These are phyloP conservation scores for Stellera chamaejasme DNA, from an alignment of 345 rosid species.

Conservation along the genomic window DNA sequence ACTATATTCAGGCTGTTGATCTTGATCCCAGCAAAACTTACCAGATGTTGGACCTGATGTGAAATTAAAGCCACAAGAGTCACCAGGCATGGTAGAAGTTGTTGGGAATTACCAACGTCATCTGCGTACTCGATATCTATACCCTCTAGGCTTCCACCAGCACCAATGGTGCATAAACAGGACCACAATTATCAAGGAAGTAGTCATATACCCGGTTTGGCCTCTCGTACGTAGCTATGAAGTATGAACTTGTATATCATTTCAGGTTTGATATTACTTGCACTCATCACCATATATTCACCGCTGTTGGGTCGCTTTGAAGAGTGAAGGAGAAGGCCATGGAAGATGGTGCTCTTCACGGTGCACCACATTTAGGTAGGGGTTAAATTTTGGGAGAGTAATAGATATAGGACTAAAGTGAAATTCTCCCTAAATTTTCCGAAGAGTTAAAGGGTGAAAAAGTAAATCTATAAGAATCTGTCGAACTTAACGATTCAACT, in stretches of 20 bases:
- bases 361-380: too few species aligned
- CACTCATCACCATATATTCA: too few species aligned
- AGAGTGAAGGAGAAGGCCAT: too few species aligned
- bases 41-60: constrained; percentile 63
- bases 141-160: constrained; percentile 69
- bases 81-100: constrained; percentile 53
- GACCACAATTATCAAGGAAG: constrained; percentile 73
- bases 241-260: constrained; percentile 60
- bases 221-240: constrained; percentile 93
- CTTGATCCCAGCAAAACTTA: constrained; percentile 77
- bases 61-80: constrained; percentile 73
- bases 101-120: constrained; percentile 73
- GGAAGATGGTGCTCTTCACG: too few species aligned
- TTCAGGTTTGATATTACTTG: background rate
- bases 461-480: too few species aligned
- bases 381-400: too few species aligned
- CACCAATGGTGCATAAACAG: constrained; percentile 61
- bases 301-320: too few species aligned
- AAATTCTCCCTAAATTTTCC: too few species aligned
- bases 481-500: too few species aligned
- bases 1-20: constrained; percentile 93
- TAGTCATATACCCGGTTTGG: constrained; percentile 86
- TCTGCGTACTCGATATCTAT: constrained; percentile 64
- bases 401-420: too few species aligned
- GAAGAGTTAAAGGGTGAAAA: too few species aligned